Evolutionary conservation across 306 rosid genomes (phyloP), one percentile per base, ranked within the genome.

Genomic region (Cicer yamashitae): DNA sequence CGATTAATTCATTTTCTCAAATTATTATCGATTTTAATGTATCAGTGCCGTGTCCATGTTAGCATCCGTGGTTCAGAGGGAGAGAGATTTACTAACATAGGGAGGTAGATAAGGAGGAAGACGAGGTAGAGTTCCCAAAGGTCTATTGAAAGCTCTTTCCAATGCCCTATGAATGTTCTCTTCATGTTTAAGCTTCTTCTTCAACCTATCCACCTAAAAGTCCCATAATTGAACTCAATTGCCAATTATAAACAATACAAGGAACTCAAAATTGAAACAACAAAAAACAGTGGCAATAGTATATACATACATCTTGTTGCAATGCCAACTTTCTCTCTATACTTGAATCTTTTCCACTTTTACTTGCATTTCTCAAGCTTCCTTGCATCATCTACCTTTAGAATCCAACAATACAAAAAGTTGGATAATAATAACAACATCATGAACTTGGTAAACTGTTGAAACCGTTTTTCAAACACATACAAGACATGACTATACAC

Each of bases 21-120:
- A 45, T 45, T 45, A 45, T 45, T 25, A 25, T 25, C 4, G 34
- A 25, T 25, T 25, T 25, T 25, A 3, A 25, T 3, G 30, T 22
- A 3, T 22, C 48, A 45, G 48, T 45, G 12, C 8, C 48, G 48
- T 44, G 48, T 44, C 48, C 11, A 13, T 8, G 13, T 45, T 5
- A 25, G 0, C 34, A 25, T 25, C 34, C 34, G 34, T 25, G 34
- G 34, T 25, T 25, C 0, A 25, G 34, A 25, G 34, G 34, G 34
- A 25, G 15, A 74, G 40, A 11, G 22, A 51, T 73, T 62, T 51
- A 88, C 96, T 87, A 30, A 96, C 99, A 59, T 58, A 54, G 41
- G 97, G 87, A 74, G 99, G 99, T 60, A 96, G 98, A 81, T 85
- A 89, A 59, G 97, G 93, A 63, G 98, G 99, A 58, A 96, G 93